Conservation (phyloP, 2,329 filamentous ascomycete genomes). For the Huntiella abstrusa region DNA sequence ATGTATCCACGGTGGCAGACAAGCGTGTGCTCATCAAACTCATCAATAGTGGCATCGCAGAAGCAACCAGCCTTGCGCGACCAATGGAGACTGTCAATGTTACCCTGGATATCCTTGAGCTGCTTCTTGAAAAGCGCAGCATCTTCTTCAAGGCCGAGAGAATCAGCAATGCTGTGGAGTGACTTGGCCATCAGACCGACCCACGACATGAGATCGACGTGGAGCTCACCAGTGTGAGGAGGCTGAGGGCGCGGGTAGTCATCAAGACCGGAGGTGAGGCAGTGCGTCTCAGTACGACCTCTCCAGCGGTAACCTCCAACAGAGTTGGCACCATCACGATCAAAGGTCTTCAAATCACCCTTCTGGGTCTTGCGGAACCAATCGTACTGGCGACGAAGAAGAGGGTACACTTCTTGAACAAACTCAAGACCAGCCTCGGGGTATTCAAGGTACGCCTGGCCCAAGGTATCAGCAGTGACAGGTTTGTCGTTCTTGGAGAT, state of each 20-base stretch:
- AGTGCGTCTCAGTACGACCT: conserved; percentile 68
- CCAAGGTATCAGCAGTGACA: conserved; percentile 8
- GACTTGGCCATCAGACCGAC: conserved; percentile 88
- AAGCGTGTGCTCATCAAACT: conserved; percentile 73
- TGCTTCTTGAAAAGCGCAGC: conserved; percentile 51
- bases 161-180: conserved; percentile 60
- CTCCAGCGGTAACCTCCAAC: conserved; percentile 93
- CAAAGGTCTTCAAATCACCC: conserved; percentile 80
- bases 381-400: conserved; percentile 72
- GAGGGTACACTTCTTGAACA: conserved; percentile 61
- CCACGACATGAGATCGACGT: conserved; percentile 90
- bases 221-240: conserved; percentile 86
- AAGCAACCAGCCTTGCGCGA: conserved; percentile 60
- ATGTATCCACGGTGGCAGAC: conserved; percentile 97
- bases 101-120: conserved; percentile 59
- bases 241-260: conserved; percentile 91
- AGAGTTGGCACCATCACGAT: conserved; percentile 70
- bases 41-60: conserved; percentile 89
- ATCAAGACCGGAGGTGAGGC: conserved; percentile 83
- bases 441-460: conserved; percentile 10
- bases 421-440: conserved; percentile 48
- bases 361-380: conserved; percentile 91
- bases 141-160: conserved; percentile 61
- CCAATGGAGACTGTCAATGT: conserved; percentile 91
- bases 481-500: conserved; percentile 7